Base-by-base conservation (phyloP, 345 rosid genomes). In the Corymbia maculata region DNA sequence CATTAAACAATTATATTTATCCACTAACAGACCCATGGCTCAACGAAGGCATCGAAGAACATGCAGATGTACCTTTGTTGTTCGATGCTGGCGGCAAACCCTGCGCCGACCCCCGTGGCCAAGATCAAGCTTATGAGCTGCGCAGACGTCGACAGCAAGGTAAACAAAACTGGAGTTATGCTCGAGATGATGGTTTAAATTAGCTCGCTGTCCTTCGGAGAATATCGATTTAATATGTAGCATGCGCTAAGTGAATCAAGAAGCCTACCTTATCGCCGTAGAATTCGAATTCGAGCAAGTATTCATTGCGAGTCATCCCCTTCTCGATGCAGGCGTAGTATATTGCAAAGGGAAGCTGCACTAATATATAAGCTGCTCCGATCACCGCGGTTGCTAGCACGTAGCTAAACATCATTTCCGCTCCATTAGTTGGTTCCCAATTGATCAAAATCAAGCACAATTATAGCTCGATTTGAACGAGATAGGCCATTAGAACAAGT, bases 201-300 rank as follows among this genome's bases (percentile, higher is more conserved):
- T 70, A 70, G 80, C 47, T 70, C 80, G 36, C 21, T 70, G 11
- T 3, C 44, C 79, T 30, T 14, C 30, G 17, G 42, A 30, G 21
- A 66, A 66, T 14, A 5, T 36, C 22, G 45, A 70, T 32, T 70
- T 36, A 36, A 36, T 2, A 70, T 36, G 26, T 70, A 6, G 80
- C 80, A 36, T 36, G 26, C 4, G 28, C 2, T 36, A 32, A 70
- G 47, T 8, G 79, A 30, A 68, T 68, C 44, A 68, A 68, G 79
- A 68, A 26, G 61, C 4, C 4, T 14, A 90, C 91, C 93, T 89
- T 87, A 88, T 93, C 92, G 3, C 86, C 91, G 24, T 90, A 91
- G 66, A 93, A 91, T 85, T 93, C 93, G 15, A 90, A 85, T 32
- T 89, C 91, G 11, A 89, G 90, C 87, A 88, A 75, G 88, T 51